Conservation (phyloP, 2,329 filamentous ascomycete species). For the Coniochaeta sp. region DNA sequence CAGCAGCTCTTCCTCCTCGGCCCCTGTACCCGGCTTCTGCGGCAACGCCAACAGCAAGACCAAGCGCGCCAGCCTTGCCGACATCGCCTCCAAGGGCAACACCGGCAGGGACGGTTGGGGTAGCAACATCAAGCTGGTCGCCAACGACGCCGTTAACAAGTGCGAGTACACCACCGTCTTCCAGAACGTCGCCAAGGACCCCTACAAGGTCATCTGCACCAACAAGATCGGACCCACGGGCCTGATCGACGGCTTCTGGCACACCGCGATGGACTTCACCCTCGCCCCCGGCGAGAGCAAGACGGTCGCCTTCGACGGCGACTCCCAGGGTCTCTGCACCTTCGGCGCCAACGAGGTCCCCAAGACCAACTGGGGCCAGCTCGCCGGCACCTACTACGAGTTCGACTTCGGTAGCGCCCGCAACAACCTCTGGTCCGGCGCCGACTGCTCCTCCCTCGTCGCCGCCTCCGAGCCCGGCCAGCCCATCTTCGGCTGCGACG, state of each 20-base stretch:
- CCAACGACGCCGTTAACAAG: conserved; percentile 22
- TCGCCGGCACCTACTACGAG: conserved; percentile 41
- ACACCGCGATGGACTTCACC: conserved; percentile 26
- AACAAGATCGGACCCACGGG: conserved; percentile 45
- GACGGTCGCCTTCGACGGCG: conserved; percentile 35
- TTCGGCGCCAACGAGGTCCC: conserved; percentile 29
- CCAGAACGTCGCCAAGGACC: conserved; percentile 21
- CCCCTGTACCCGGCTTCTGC: conserved; percentile 24
- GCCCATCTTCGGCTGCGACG: conserved; percentile 26
- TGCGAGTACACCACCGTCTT: conserved; percentile 40
- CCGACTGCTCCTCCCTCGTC: conserved; percentile 43
- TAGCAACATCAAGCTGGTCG: conserved; percentile 45
- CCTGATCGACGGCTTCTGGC: conserved; percentile 41
- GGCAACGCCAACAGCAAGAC: conserved; percentile 22
- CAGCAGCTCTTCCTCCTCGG: conserved; percentile 6
- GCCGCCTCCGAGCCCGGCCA: conserved; percentile 26
- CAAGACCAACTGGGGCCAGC: conserved; percentile 31
- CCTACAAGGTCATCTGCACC: conserved; percentile 35
- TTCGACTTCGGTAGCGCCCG: conserved; percentile 36
- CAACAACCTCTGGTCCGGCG: conserved; percentile 44
- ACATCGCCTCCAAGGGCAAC: conserved; percentile 44
- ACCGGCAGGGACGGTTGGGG: conserved; percentile 35
- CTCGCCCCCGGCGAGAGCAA: conserved; percentile 29
- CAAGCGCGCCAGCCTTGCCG: conserved; percentile 38
- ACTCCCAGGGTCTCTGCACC: conserved; percentile 42